Base-by-base conservation (phyloP, 768 basidiomycete species). In the Antrodiella citrinella region DNA sequence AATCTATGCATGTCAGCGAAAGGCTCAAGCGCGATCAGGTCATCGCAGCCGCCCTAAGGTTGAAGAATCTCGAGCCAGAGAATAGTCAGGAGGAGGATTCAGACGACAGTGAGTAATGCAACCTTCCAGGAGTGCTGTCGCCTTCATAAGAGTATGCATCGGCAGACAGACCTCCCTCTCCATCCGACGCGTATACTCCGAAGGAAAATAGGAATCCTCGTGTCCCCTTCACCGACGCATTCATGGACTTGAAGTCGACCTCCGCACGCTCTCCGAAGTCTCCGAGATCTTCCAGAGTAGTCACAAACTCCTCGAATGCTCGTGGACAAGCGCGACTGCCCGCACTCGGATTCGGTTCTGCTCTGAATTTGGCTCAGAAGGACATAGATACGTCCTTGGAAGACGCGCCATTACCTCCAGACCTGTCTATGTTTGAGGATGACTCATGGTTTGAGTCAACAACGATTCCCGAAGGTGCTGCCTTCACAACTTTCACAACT, bases 281-380 rank as follows among this genome's bases (percentile, higher is more conserved):
- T 7, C 30, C 30, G 30, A 35, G 30, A 15, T 35, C 30, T 35
- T 15, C 30, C 7, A 35, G 30, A 15, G 7, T 15, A 7, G 7
- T 15, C 7, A 15, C 30, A 15, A 35, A 35, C 7, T 7, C 7
- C 30, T 15, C 30, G 15, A 15, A 15, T 15, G 30, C 30, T 35
- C 30, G 30, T 7, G 30, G 30, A 15, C 7, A 15, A 35, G 15
- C 30, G 7, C 30, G 30, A 18, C 19, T 43, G 41, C 19, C 45
- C 35, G n/a, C n/a, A n/a, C n/a, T n/a, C n/a, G 55, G 47, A 2
- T 54, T 51, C 22, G 44, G 22, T 3, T 57, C 51, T 38, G 51
- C 50, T 26, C 53, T 54, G 24, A 40, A 51, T 2, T 10, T 54
- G 26, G 15, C 42, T 44, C 30, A 20, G n/a, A 22, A 11, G n/a